Evolutionary conservation across 352 stramenopile genomes (phyloP).

Genomic region (Pythium monospermum): DNA sequence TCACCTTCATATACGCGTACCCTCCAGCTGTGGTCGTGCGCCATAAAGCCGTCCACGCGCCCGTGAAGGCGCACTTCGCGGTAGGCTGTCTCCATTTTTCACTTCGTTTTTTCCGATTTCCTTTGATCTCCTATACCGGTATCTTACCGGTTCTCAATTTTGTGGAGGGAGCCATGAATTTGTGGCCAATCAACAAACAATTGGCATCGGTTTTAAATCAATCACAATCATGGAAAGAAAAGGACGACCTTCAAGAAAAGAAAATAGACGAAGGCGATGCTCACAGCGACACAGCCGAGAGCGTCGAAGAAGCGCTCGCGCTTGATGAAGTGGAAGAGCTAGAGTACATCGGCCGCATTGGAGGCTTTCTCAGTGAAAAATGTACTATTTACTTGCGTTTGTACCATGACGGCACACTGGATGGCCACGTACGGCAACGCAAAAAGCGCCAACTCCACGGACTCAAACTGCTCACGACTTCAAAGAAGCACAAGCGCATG

Average conservation of each 20-base stretch:
- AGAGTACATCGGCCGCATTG: slow-evolving; percentile 45
- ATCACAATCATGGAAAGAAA: background rate
- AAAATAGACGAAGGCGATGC: background rate
- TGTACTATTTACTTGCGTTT: slow-evolving; percentile 41
- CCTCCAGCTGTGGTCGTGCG: too few relatives aligned
- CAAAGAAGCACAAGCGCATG: too few relatives aligned
- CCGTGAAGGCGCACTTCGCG: background rate
- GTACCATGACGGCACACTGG: slow-evolving; percentile 27
- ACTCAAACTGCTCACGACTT: slow-evolving; percentile 13
- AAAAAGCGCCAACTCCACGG: slow-evolving; percentile 8
- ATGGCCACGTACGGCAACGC: slow-evolving; percentile 33
- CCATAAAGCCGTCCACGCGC: background rate
- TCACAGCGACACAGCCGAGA: background rate
- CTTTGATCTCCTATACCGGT: background rate
- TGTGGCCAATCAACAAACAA: too few relatives aligned
- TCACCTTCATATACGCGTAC: too few relatives aligned
- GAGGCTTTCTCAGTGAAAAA: slow-evolving; percentile 30
- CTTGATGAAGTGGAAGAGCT: slow-evolving; percentile 24
- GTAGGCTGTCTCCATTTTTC: background rate
- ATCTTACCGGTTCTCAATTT: too few relatives aligned
- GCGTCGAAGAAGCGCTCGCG: slow-evolving; percentile 8
- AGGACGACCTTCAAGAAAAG: background rate
- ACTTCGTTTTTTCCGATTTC: background rate
- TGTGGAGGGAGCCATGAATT: too few relatives aligned
- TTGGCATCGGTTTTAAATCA: too few relatives aligned